These are phyloP conservation scores for Obelidium mucronatum DNA, from an alignment of 192 early-diverging fungal genomes.

Conservation along the genomic window DNA sequence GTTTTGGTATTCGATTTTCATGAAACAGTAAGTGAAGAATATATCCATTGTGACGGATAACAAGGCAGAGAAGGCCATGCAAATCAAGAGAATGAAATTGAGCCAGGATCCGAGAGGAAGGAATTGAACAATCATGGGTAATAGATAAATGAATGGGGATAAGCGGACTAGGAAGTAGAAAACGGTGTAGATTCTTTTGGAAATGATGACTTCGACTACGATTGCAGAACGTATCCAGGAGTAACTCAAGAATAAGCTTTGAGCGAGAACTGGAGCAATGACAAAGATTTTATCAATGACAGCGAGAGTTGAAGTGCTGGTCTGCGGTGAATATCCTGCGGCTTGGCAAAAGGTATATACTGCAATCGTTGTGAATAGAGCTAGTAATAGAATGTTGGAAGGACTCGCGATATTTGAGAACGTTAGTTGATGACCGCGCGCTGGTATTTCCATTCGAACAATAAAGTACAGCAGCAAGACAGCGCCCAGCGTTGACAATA, in stretches of 20 bases:
- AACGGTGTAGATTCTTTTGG: background rate
- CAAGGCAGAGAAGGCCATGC: background rate
- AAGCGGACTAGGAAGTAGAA: background rate
- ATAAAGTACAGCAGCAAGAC: background rate
- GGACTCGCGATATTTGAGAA: background rate
- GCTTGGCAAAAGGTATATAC: background rate
- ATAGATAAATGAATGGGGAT: background rate
- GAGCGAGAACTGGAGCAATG: background rate
- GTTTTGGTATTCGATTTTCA: background rate
- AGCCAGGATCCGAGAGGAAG: background rate
- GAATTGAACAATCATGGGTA: background rate
- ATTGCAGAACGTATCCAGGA: background rate
- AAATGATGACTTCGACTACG: background rate
- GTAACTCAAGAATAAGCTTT: background rate
- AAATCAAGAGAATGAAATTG: background rate
- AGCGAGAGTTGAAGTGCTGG: no score
- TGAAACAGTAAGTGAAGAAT: conserved; percentile 6
- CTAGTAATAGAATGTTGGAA: background rate
- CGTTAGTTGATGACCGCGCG: background rate
- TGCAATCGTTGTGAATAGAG: background rate
- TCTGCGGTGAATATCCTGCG: background rate
- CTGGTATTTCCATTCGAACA: background rate
- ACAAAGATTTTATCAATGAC: background rate
- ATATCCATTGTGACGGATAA: background rate
- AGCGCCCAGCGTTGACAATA: background rate